Conservation (phyloP, 495 filamentous ascomycete genomes). For the Xanthoparmelia taractica region DNA sequence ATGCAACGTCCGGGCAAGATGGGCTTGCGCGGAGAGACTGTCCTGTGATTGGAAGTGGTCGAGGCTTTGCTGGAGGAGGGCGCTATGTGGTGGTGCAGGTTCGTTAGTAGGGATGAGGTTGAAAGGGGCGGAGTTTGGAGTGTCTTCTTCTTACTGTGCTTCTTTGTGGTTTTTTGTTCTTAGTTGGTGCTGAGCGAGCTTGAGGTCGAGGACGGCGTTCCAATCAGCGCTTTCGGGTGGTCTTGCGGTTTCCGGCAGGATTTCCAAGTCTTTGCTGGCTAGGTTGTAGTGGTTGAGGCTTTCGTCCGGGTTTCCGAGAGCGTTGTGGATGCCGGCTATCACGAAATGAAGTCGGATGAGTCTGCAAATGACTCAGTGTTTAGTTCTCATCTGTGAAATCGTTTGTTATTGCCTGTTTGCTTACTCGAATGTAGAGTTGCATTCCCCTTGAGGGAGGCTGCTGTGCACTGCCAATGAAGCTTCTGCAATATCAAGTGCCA, state of each 20-base stretch:
- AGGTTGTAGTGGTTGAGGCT: not conserved
- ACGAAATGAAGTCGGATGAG: not conserved
- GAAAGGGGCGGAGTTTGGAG: not conserved
- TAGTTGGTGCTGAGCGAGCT: not conserved
- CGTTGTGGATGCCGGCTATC: not conserved
- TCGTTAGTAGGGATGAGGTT: not conserved
- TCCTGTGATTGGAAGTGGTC: not conserved
- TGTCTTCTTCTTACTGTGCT: not conserved
- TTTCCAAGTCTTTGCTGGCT: not conserved
- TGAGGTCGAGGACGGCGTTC: not conserved
- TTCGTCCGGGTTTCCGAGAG: not conserved
- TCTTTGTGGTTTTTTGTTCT: not conserved
- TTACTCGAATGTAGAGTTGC: not conserved
- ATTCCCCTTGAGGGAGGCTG: not conserved
- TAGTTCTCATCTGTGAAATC: not conserved
- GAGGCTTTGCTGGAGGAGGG: not conserved
- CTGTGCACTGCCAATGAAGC: not conserved
- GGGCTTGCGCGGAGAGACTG: not conserved
- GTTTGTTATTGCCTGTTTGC: not conserved
- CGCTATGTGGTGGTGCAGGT: not conserved
- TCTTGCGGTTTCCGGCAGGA: not conserved
- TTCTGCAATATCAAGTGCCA: not conserved
- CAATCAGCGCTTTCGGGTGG: not conserved
- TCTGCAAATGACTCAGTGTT: not conserved
- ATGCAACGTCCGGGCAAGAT: not conserved